Evolutionary conservation across 2,329 filamentous ascomycete species (phyloP).

Genomic region (Tolypocladium paradoxum): DNA sequence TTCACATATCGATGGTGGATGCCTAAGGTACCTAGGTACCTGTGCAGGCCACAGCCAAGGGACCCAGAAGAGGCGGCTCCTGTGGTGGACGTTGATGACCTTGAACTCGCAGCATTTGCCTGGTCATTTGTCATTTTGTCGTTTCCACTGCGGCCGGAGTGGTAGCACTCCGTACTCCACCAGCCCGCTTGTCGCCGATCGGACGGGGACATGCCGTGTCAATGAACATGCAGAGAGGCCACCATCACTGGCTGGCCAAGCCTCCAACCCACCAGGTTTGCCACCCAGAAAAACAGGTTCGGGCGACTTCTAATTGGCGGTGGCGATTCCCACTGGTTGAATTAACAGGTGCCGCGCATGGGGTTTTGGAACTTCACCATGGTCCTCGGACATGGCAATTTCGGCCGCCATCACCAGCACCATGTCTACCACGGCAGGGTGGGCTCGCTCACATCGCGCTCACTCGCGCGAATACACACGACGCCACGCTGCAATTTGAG

Average conservation of each 20-base stretch:
- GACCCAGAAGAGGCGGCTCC: neutral
- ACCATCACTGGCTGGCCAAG: neutral
- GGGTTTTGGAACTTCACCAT: constrained; percentile 4
- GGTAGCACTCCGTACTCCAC: neutral
- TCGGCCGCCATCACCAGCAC: neutral
- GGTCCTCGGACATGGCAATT: neutral
- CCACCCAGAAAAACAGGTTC: neutral
- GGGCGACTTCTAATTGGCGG: neutral
- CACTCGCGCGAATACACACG: neutral
- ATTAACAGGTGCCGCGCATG: neutral
- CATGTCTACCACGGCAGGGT: neutral
- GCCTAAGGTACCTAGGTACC: too few species aligned
- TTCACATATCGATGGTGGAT: neutral
- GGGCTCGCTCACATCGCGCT: neutral
- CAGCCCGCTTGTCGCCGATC: neutral
- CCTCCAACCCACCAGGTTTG: neutral
- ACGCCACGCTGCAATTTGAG: neutral
- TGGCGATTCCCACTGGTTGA: neutral
- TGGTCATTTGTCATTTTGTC: neutral
- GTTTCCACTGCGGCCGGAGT: neutral
- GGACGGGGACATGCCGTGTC: neutral
- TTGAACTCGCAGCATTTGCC: neutral
- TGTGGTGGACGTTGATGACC: neutral
- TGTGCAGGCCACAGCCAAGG: neutral
- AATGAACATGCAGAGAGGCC: neutral